These are phyloP conservation scores for Didymella lethalis DNA, from an alignment of 2,329 filamentous ascomycete genomes.

Conservation along the genomic window DNA sequence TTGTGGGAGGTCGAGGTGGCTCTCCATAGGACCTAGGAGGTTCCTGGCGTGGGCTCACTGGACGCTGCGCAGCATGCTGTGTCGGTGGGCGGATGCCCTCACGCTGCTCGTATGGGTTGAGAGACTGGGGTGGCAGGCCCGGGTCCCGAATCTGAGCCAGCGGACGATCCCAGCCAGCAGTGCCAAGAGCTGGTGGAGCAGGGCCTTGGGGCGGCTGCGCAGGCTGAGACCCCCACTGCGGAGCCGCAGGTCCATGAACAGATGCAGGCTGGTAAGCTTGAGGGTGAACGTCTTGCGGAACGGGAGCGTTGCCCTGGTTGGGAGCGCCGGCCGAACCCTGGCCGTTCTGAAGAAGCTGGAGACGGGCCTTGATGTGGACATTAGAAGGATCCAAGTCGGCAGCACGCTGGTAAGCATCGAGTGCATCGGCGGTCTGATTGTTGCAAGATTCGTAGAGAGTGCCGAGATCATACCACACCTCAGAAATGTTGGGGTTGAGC, in stretches of 20 bases:
- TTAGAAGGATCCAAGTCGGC: conserved; percentile 93
- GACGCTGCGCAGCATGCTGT: conserved; percentile 70
- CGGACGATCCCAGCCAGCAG: conserved; percentile 65
- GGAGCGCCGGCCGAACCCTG: conserved; percentile 72
- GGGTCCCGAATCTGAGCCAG: conserved; percentile 78
- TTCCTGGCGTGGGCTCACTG: conserved; percentile 79
- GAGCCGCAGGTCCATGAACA: conserved; percentile 82
- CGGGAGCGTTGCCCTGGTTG: conserved; percentile 77
- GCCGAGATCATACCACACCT: conserved; percentile 98
- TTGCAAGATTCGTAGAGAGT: conserved; percentile 99
- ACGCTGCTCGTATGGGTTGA: conserved; percentile 83
- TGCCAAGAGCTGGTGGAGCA: conserved; percentile 63
- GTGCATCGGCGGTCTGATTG: conserved; percentile 95
- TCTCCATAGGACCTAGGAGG: conserved; percentile 74
- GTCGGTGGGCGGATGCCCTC: conserved; percentile 74
- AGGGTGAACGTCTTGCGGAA: conserved; percentile 94
- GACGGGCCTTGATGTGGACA: conserved; percentile 92
- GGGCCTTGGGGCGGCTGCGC: conserved; percentile 70
- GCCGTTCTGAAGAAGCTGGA: conserved; percentile 86
- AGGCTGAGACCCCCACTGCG: conserved; percentile 86
- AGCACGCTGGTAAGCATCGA: conserved; percentile 94
- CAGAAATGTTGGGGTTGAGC: conserved; percentile 96
- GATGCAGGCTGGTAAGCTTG: conserved; percentile 88
- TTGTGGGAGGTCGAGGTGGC: conserved; percentile 61
- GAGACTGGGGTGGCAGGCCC: conserved; percentile 71